phyloP scores from a whole-genome alignment of 2,329 filamentous ascomycete species.

The Delphinella strobiligena region DNA sequence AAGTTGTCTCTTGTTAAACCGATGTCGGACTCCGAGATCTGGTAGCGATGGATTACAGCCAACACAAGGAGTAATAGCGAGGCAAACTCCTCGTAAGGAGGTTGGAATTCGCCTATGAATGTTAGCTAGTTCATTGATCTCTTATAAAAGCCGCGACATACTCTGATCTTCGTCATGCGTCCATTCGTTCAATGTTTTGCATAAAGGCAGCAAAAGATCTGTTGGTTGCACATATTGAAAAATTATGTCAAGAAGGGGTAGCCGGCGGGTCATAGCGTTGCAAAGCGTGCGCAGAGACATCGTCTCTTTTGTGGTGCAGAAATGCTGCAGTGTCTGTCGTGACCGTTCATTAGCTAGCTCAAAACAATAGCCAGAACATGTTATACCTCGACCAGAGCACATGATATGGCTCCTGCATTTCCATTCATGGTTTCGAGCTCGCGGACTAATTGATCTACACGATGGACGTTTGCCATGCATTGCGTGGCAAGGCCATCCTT shows the following conservation, averaged over 20 bases:
- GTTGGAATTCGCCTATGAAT: conserved; percentile 58
- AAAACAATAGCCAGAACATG: conserved; percentile 4
- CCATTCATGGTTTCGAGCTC: conserved; percentile 86
- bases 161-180: conserved; percentile 68
- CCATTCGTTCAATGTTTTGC: conserved; percentile 67
- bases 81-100: conserved; percentile 77
- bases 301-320: conserved; percentile 63
- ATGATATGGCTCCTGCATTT: conserved; percentile 75
- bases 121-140: conserved; percentile 12
- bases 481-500: conserved; percentile 70
- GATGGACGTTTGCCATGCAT: conserved; percentile 64
- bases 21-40: conserved; percentile 51
- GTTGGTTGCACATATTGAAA: conserved; percentile 61
- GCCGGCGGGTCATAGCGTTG: conserved; percentile 58
- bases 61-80: conserved; percentile 62
- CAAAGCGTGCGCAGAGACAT: conserved; percentile 69
- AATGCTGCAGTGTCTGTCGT: conserved; percentile 49
- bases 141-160: conserved; percentile 12
- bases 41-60: conserved; percentile 65
- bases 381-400: conserved; percentile 42
- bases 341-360: neutral
- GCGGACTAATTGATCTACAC: conserved; percentile 61
- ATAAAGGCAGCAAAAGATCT: conserved; percentile 60
- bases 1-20: conserved; percentile 54
- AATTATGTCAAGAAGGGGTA: conserved; percentile 60